These are phyloP conservation scores for Cynanchum wilfordii DNA, from an alignment of 257 asterid species.

Conservation along the genomic window DNA sequence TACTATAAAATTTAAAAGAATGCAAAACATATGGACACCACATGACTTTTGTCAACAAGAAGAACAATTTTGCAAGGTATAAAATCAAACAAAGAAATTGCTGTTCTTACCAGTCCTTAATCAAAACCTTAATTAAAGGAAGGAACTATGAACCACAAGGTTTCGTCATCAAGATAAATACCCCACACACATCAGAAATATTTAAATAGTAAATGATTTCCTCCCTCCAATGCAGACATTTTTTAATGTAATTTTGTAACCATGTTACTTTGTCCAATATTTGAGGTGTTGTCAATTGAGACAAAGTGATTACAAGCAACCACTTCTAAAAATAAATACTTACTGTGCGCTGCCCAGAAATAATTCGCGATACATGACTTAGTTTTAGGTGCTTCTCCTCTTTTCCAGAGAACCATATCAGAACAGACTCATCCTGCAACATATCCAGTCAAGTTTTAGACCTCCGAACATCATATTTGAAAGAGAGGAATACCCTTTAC, in stretches of 20 bases:
- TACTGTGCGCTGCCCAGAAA: conserved; percentile 98
- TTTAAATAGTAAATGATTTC: neutral
- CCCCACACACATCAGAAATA: neutral
- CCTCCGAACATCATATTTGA: conserved; percentile 1
- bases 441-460: neutral
- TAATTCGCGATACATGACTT: conserved; percentile 83
- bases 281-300: neutral
- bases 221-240: neutral
- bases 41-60: neutral
- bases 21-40: neutral
- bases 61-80: neutral
- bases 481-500: conserved; percentile 7
- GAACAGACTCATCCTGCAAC: conserved; percentile 83
- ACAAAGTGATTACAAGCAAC: neutral
- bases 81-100: neutral
- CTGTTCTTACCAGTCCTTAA: neutral
- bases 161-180: neutral
- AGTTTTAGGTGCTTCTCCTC: conserved; percentile 92
- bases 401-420: conserved; percentile 93
- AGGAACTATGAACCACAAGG: neutral
- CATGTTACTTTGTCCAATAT: neutral
- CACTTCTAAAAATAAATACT: conserved; percentile 30
- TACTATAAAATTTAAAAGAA: neutral
- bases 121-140: neutral
- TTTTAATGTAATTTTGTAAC: neutral